Evolutionary conservation across 345 rosid species (phyloP).

Genomic region (Angophora floribunda): DNA sequence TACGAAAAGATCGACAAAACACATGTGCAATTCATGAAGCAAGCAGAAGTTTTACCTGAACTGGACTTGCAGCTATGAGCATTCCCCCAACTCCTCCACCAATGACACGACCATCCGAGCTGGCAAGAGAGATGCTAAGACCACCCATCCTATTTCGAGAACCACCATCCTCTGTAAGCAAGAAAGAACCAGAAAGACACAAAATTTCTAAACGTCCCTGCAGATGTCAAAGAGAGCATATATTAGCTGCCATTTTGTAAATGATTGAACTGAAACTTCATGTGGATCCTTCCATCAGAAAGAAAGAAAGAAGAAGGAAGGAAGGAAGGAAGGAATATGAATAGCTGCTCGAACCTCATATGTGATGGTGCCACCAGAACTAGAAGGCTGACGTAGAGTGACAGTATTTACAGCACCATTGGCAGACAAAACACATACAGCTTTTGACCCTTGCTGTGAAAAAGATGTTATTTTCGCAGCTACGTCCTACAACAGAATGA

Average conservation of each 20-base stretch:
- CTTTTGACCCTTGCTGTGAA: slow-evolving; percentile 88
- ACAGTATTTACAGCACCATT: slow-evolving; percentile 87
- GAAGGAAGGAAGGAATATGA: not conserved
- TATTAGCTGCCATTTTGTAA: not conserved
- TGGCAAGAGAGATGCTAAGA: slow-evolving; percentile 81
- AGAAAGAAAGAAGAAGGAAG: not conserved
- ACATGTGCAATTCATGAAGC: not conserved
- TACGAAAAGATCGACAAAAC: not conserved
- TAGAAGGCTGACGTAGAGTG: slow-evolving; percentile 71
- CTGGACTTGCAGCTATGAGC: slow-evolving; percentile 84
- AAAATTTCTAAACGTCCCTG: slow-evolving; percentile 91
- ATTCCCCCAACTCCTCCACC: slow-evolving; percentile 93
- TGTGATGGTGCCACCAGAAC: slow-evolving; percentile 68
- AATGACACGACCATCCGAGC: slow-evolving; percentile 89
- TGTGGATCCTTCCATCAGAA: not conserved
- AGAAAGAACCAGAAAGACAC: slow-evolving; percentile 71
- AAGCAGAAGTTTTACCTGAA: slow-evolving; percentile 46
- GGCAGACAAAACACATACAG: slow-evolving; percentile 78
- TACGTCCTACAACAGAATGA: slow-evolving; percentile 44
- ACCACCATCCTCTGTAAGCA: slow-evolving; percentile 34
- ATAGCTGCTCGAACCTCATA: slow-evolving; percentile 58
- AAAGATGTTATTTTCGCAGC: slow-evolving; percentile 72
- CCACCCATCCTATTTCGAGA: slow-evolving; percentile 57
- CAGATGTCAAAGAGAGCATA: not conserved
- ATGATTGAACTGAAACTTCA: not conserved